These are phyloP conservation scores for Pistacia vera DNA, from an alignment of 345 rosid species.

Conservation along the genomic window DNA sequence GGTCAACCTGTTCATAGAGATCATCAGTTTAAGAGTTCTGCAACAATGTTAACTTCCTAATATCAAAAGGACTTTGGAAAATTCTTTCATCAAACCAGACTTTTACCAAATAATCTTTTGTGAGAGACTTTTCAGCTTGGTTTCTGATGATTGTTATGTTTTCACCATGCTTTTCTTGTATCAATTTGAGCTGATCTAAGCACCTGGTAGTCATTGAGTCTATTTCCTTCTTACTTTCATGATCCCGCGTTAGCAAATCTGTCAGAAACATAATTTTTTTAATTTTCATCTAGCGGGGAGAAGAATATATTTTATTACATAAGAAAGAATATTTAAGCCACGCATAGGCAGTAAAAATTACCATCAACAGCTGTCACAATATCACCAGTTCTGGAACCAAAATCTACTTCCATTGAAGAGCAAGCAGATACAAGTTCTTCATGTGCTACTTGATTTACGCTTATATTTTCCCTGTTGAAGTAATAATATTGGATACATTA, in stretches of 20 bases:
- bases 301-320: constrained; percentile 3
- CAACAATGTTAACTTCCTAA: too few species aligned
- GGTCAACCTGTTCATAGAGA: constrained; percentile 53
- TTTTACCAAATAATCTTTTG: constrained; percentile 73
- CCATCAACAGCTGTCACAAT: constrained; percentile 55
- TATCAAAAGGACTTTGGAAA: background rate
- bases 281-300: background rate
- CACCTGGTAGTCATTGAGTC: constrained; percentile 55
- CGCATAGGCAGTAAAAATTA: constrained; percentile 21
- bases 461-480: constrained; percentile 49
- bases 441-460: constrained; percentile 35
- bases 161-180: constrained; percentile 66
- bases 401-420: constrained; percentile 46
- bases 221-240: constrained; percentile 50
- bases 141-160: constrained; percentile 52
- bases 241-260: constrained; percentile 64
- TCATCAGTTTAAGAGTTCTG: background rate
- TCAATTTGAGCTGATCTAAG: constrained; percentile 51
- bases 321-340: background rate
- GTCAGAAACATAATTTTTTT: constrained; percentile 15
- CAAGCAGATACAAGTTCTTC: constrained; percentile 48
- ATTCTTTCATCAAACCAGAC: background rate
- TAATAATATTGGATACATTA: background rate
- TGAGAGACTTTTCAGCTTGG: constrained; percentile 69
- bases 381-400: constrained; percentile 43